Conservation (phyloP, 129 eudicot species). For the Gnaphalium uliginosum region DNA sequence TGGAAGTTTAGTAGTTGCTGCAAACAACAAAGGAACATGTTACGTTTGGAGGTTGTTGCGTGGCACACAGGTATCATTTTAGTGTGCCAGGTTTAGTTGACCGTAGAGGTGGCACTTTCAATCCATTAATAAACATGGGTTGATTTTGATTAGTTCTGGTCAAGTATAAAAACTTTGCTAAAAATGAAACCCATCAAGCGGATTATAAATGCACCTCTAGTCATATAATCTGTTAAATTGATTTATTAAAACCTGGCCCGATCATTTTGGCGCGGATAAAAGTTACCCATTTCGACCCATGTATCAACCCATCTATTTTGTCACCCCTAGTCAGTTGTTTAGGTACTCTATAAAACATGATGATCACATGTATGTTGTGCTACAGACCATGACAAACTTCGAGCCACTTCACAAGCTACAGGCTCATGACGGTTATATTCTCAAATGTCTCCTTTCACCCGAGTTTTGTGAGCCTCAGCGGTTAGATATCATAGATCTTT, state of each 20-base stretch:
- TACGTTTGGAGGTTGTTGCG: conserved; percentile 91
- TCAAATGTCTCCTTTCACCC: conserved; percentile 97
- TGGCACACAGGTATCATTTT: conserved; percentile 78
- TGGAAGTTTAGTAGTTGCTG: conserved; percentile 96
- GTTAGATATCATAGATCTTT: conserved; percentile 40
- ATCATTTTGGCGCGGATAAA: neutral
- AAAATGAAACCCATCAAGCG: neutral
- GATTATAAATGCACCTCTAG: too few relatives aligned
- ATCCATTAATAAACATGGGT: neutral
- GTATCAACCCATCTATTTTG: neutral
- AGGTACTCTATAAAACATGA: conserved; percentile 13
- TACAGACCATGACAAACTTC: conserved; percentile 98
- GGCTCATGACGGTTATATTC: conserved; percentile 94
- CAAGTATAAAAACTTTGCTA: too few relatives aligned
- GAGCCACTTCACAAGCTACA: conserved; percentile 98
- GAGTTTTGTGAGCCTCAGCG: conserved; percentile 87
- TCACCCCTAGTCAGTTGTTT: neutral
- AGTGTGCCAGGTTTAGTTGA: neutral
- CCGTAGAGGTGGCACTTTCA: neutral
- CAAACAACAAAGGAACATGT: conserved; percentile 94
- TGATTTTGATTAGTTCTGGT: too few relatives aligned
- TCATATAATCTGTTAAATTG: too few relatives aligned
- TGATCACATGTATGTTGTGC: conserved; percentile 19
- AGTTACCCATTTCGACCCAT: neutral
- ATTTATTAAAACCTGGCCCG: neutral